These are phyloP conservation scores for Neopestalotiopsis clavispora DNA, from an alignment of 2,329 filamentous ascomycete genomes.

Conservation along the genomic window DNA sequence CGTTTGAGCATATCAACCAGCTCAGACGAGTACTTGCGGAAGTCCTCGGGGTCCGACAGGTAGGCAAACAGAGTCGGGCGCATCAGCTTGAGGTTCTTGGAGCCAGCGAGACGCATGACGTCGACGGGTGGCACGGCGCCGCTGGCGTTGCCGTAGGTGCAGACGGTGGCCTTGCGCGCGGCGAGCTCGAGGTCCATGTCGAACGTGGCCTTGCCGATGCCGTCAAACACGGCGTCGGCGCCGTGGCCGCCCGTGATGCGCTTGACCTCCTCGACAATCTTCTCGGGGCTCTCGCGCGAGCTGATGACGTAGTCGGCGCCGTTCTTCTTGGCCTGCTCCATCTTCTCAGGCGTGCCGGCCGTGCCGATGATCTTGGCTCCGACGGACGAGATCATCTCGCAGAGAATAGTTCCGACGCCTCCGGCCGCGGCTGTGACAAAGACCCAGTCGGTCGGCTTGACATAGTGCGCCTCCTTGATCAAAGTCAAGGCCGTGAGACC, in stretches of 20 bases:
- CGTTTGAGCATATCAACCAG: slow-evolving; percentile 74
- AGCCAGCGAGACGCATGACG: slow-evolving; percentile 51
- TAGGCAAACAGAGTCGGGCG: slow-evolving; percentile 78
- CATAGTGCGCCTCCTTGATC: slow-evolving; percentile 76
- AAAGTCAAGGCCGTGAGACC: slow-evolving; percentile 84
- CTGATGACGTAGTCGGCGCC: slow-evolving; percentile 77
- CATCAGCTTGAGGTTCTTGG: slow-evolving; percentile 77
- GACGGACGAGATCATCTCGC: slow-evolving; percentile 73
- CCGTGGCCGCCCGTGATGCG: slow-evolving; percentile 76
- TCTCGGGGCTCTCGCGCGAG: slow-evolving; percentile 58
- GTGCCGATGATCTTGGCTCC: slow-evolving; percentile 83
- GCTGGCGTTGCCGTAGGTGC: slow-evolving; percentile 81
- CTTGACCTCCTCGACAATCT: slow-evolving; percentile 62
- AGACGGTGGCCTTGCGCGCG: slow-evolving; percentile 76
- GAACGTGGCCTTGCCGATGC: slow-evolving; percentile 85
- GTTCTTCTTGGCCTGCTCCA: slow-evolving; percentile 68
- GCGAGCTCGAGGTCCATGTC: slow-evolving; percentile 77
- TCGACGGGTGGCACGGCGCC: slow-evolving; percentile 76
- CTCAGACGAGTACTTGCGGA: slow-evolving; percentile 71
- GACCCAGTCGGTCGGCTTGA: slow-evolving; percentile 79
- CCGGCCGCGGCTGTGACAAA: slow-evolving; percentile 87
- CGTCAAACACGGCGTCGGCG: slow-evolving; percentile 81
- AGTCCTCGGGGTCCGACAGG: slow-evolving; percentile 70
- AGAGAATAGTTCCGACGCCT: slow-evolving; percentile 77
- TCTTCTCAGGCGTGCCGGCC: slow-evolving; percentile 75